These are phyloP conservation scores for Noccaea caerulescens DNA, from an alignment of 345 rosid genomes.

Conservation along the genomic window DNA sequence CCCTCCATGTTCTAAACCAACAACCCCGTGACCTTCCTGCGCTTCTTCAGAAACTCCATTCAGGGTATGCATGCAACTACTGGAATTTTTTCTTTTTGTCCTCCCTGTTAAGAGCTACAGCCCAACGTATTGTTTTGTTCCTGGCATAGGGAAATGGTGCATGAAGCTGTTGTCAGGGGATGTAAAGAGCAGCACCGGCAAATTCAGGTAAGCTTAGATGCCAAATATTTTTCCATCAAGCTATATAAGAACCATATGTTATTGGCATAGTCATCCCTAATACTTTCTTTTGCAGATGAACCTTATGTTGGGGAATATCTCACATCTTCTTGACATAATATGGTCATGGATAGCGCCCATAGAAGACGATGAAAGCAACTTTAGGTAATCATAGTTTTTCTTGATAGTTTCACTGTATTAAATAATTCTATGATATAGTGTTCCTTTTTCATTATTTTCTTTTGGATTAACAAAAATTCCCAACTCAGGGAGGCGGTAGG, in stretches of 20 bases:
- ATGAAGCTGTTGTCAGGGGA: constrained; percentile 81
- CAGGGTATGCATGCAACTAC: constrained; percentile 58
- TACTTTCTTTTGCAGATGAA: constrained; percentile 66
- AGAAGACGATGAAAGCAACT: constrained; percentile 76
- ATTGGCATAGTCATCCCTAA: constrained; percentile 29
- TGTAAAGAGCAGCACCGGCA: constrained; percentile 98
- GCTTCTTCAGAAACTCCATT: constrained; percentile 96
- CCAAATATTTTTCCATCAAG: constrained; percentile 20
- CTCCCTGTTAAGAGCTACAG: constrained; percentile 1
- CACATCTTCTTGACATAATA: constrained; percentile 82
- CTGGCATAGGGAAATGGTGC: constrained; percentile 72
- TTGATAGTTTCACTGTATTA: constrained; percentile 11
- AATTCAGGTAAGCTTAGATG: constrained; percentile 65
- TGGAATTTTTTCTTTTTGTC: constrained; percentile 5
- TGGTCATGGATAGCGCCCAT: constrained; percentile 98
- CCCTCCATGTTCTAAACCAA: constrained; percentile 83
- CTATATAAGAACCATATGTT: constrained; percentile 20
- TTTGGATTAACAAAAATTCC: neutral
- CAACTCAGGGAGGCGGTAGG: constrained; percentile 14
- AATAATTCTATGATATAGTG: constrained; percentile 7
- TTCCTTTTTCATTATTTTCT: constrained; percentile 18
- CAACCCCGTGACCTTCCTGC: constrained; percentile 88
- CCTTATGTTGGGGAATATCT: constrained; percentile 91
- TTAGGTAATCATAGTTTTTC: constrained; percentile 60
- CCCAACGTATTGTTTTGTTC: constrained; percentile 29